Base-by-base conservation (phyloP, 2,329 filamentous ascomycete species). In the Lecanicillium sp. region DNA sequence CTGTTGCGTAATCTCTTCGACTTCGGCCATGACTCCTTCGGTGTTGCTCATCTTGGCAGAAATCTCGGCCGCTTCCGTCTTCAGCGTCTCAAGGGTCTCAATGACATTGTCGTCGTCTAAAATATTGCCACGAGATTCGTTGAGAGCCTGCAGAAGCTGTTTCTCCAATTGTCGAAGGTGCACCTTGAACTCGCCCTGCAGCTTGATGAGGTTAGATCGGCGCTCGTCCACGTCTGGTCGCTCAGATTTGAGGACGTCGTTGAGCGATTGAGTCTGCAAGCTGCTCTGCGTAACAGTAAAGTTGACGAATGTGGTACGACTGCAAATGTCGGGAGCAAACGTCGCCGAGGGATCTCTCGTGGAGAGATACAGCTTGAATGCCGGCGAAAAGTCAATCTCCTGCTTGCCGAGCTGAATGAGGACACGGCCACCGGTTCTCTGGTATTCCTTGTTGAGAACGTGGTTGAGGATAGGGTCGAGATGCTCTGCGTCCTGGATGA, bases 271-370 rank as follows among this genome's bases (percentile, higher is more conserved):
- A 2, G 92, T 96, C 65, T 95, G 92, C 55, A 98, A 73, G 71
- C 90, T 96, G 75, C 92, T 95, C 66, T 96, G 90, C 4, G 92
- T 98, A 46, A 98, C 90, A 1, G 94, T 96, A 52, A 98, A 98
- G 65, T 98, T 98, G 73, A 98, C 92, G 63, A 98, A 95, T 0
- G 94, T 98, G 6, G 92, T 96, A 54, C 94, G 79, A 70, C 88
- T 95, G 78, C 94, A 98, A 47, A 98, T 87, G 56, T 98, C 92
- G 1, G 92, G 94, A 7, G 92, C 80, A 59, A 98, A 98, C 7
- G 83, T 86, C 18, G 92, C 90, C 30, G 94, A 98, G 1, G 94
- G 94, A 65, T 98, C 92, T 53, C 90, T 76, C 2, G 94, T 98
- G 1, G 90, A 95, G 29, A 98, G 70, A 59, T 94, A 98, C 22